phyloP scores from a whole-genome alignment of 2,329 filamentous ascomycete species.

The Neopestalotiopsis sp. region DNA sequence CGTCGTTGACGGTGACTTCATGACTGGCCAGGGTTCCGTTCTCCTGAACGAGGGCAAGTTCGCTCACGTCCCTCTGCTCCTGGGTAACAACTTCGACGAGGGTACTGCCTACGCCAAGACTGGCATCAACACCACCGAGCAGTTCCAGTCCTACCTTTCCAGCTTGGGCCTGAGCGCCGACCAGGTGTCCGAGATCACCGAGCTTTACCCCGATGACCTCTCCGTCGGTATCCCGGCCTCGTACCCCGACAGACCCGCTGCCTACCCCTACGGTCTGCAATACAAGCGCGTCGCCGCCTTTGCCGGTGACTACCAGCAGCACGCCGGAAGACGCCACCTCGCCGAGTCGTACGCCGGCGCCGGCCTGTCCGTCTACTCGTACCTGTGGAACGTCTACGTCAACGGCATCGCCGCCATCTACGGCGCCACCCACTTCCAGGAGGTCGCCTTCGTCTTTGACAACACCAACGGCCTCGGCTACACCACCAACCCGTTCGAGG shows the following conservation, averaged over 20 bases:
- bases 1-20: conserved; percentile 45
- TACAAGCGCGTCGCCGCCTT: conserved; percentile 35
- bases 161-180: conserved; percentile 2
- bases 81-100: conserved; percentile 42
- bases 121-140: conserved; percentile 59
- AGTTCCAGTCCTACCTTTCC: conserved; percentile 51
- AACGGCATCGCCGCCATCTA: conserved; percentile 31
- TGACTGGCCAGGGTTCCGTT: conserved; percentile 41
- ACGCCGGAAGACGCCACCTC: conserved; percentile 58
- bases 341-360: conserved; percentile 56
- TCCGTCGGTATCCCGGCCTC: conserved; percentile 21
- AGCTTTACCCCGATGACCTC: conserved; percentile 22
- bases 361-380: conserved; percentile 59
- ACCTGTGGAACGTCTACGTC: conserved; percentile 50
- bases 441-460: conserved; percentile 60
- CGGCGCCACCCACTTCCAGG: conserved; percentile 48
- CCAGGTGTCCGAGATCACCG: background rate
- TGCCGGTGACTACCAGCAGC: conserved; percentile 60
- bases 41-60: conserved; percentile 36
- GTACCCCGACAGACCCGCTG: conserved; percentile 11
- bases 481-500: conserved; percentile 42
- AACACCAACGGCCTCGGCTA: conserved; percentile 56
- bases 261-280: conserved; percentile 20
- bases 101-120: conserved; percentile 56
- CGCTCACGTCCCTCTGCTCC: conserved; percentile 38